These are phyloP conservation scores for Plasmodium berghei DNA, from an alignment of 169 alveolate genomes.

Conservation along the genomic window DNA sequence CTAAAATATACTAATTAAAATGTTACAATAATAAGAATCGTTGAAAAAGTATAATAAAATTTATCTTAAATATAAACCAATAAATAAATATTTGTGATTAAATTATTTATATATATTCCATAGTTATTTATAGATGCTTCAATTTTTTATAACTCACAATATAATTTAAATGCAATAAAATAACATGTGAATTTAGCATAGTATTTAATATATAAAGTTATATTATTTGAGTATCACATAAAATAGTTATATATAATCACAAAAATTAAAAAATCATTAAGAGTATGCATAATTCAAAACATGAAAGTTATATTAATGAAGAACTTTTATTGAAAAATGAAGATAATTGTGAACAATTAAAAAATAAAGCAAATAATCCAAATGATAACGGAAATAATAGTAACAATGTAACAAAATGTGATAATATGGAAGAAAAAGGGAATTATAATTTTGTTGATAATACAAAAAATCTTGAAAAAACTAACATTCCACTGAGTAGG, in stretches of 20 bases:
- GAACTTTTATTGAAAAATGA: slow-evolving; percentile 6
- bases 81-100: no score
- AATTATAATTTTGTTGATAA: slow-evolving; percentile 3
- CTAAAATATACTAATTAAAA: no score
- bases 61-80: no score
- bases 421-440: slow-evolving; percentile 1
- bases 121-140: background rate
- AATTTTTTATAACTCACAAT: background rate
- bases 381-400: background rate
- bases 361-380: slow-evolving; percentile 17
- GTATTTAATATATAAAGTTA: no score
- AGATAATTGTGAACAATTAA: slow-evolving; percentile 10
- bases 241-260: no score
- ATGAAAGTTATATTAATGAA: slow-evolving; percentile 3
- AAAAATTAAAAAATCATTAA: background rate
- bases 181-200: no score
- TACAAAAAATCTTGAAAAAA: background rate
- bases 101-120: background rate
- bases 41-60: no score
- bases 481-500: no score
- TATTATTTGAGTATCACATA: no score
- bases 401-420: background rate
- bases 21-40: no score
- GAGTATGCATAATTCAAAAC: slow-evolving; percentile 34
- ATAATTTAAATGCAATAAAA: background rate